Evolutionary conservation across 768 basidiomycete species (phyloP), one percentile per base, ranked within the genome.

Genomic region (Dacryopinax spathularia): DNA sequence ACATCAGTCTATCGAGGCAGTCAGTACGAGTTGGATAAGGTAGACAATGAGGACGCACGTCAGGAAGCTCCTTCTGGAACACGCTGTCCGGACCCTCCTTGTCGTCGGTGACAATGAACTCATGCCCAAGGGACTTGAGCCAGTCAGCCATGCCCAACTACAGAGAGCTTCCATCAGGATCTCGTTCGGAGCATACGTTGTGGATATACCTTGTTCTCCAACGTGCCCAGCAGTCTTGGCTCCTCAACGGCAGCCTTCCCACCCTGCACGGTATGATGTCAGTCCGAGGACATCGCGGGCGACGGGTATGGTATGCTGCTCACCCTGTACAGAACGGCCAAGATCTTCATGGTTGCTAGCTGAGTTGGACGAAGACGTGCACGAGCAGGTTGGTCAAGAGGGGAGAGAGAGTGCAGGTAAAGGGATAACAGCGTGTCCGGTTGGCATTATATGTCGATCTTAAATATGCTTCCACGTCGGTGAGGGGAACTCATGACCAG

Each of bases 51-150:
- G 13, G 1, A 76, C 86, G 61, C 72, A 89, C 88, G 73, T 89
- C 88, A 56, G 81, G 80, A 63, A 92, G 80, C 73, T 92, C 81
- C 73, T 88, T 90, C 72, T 89, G 84, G 78, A 92, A 90, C 68
- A 81, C 84, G 63, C 86, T 88, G 72, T 86, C 80, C 7, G 85
- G 76, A 29, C 90, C 91, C 71, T 92, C 91, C 74, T 92, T 92
- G 78, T 82, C 82, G 74, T 84, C 85, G 25, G 86, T 84, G 60
- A 88, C 89, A 64, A 91, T 76, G 67, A 82, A 79, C 73, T 89
- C 87, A 72, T 91, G 89, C 31, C 90, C 90, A 64, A 82, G 76
- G 2, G 81, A 79, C 67, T 81, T 78, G 64, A 91, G 76, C 84
- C 85, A 91, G 2, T 83, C 71, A 61, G 78, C 77, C 68, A 91